These are phyloP conservation scores for Backusella parvicylindrica DNA, from an alignment of 192 early-diverging fungal species.

Conservation along the genomic window DNA sequence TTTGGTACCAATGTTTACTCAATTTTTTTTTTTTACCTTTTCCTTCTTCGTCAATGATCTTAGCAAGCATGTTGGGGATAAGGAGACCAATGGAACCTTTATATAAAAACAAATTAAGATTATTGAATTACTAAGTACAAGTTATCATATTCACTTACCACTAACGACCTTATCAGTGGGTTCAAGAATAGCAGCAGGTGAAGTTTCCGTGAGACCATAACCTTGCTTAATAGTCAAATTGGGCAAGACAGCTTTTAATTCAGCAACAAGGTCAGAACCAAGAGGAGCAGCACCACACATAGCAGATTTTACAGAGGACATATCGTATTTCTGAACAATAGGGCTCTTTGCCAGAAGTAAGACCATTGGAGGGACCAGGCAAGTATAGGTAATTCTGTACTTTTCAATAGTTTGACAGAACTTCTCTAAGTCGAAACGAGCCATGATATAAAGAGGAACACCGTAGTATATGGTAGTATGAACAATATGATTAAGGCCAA, in stretches of 20 bases:
- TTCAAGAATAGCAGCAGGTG: slow-evolving; percentile 43
- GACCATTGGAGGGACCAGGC: slow-evolving; percentile 78
- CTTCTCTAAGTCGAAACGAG: slow-evolving; percentile 53
- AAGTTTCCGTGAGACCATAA: slow-evolving; percentile 75
- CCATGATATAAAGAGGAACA: slow-evolving; percentile 50
- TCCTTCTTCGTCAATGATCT: slow-evolving; percentile 71
- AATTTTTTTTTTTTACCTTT: slow-evolving; percentile 26
- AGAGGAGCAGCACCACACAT: slow-evolving; percentile 69
- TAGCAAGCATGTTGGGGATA: slow-evolving; percentile 68
- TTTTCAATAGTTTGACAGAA: slow-evolving; percentile 70
- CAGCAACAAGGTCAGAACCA: slow-evolving; percentile 40
- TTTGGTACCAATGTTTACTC: neutral
- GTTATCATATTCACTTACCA: slow-evolving; percentile 18
- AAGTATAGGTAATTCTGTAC: slow-evolving; percentile 67
- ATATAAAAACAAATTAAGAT: neutral
- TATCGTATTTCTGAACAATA: slow-evolving; percentile 57
- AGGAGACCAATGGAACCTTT: slow-evolving; percentile 65
- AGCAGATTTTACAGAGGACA: slow-evolving; percentile 48
- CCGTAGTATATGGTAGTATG: slow-evolving; percentile 11
- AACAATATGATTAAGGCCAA: slow-evolving; percentile 19
- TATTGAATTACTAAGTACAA: neutral
- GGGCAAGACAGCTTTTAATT: slow-evolving; percentile 25
- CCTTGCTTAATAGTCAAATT: slow-evolving; percentile 48
- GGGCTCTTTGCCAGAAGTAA: slow-evolving; percentile 62
- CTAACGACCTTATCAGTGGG: slow-evolving; percentile 19